A percentile compares a stretch with the other conserved stretches of the same genome.
Evolutionary conservation across 805 yeast genomes (phyloP).

Genomic region (Candida parachauliodes): DNA sequence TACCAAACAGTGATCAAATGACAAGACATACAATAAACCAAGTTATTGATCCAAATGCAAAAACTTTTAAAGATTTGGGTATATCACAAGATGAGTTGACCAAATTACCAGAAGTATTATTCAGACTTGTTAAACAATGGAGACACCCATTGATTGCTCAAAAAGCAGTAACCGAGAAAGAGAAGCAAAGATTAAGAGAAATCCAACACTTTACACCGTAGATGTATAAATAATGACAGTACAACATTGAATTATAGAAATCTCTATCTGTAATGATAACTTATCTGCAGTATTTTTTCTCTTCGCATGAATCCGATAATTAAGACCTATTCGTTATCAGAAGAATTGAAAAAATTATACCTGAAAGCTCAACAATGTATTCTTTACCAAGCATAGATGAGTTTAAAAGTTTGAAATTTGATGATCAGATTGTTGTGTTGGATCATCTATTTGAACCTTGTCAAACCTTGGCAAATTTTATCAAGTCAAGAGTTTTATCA

Average conservation of each 20-base stretch:
- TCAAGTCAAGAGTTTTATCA: slow-evolving; percentile 26
- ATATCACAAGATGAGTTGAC: slow-evolving; percentile 37
- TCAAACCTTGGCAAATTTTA: slow-evolving; percentile 35
- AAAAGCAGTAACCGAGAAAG: slow-evolving; percentile 39
- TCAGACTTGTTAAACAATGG: slow-evolving; percentile 46
- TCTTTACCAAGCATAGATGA: slow-evolving; percentile 27
- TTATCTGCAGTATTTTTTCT: too few species aligned
- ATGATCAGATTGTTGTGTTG: slow-evolving; percentile 37
- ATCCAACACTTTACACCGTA: slow-evolving; percentile 37
- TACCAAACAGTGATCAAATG: slow-evolving; percentile 67
- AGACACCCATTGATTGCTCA: slow-evolving; percentile 49
- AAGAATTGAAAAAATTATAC: background rate
- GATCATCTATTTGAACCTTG: slow-evolving; percentile 68
- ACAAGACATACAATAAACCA: slow-evolving; percentile 73
- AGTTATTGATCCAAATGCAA: slow-evolving; percentile 53
- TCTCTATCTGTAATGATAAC: too few species aligned
- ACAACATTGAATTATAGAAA: too few species aligned
- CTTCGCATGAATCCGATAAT: slow-evolving; percentile 1
- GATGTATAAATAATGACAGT: too few species aligned
- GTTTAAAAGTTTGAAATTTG: slow-evolving; percentile 16
- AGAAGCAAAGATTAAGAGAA: slow-evolving; percentile 41
- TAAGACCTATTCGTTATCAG: background rate
- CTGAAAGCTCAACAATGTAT: background rate
- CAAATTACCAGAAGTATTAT: slow-evolving; percentile 41
- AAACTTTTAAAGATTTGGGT: slow-evolving; percentile 68